Evolutionary conservation across 257 asterid species (phyloP), one percentile per base, ranked within the genome.

Genomic region (Nyctanthes arbortristis): DNA sequence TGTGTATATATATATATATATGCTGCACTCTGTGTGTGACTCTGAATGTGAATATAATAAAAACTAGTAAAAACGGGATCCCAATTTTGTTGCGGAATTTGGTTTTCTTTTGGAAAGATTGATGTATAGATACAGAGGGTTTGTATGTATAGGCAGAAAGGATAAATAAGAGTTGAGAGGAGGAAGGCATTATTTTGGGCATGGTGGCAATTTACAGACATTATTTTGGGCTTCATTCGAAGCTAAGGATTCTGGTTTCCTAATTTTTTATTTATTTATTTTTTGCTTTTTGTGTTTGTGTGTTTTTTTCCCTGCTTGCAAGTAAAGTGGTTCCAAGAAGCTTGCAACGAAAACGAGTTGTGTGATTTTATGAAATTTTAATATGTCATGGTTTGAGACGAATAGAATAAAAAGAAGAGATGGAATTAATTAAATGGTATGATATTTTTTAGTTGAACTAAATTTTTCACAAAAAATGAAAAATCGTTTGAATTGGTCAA

Each of bases 111-210:
- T n/a, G 35, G 20, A 58, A 49, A 40, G 69, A 61, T 64, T 11
- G 69, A 64, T 67, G 24, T 37, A 70, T 74, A 84, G 68, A 87
- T 81, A 81, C 78, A 79, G 65, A 24, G 10, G 14, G 32, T 31
- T 83, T 75, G 84, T 72, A 81, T 74, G 81, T 85, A 80, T 73
- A 71, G 69, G 60, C 28, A 29, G 78, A 61, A 47, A 13, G 24
- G 33, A 22, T 43, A 31, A 55, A 57, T 62, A 31, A 63, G 68
- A 13, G 16, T 25, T 31, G 70, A 75, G 76, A 64, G 36, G 75
- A 66, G 20, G 72, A 69, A 71, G 70, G 66, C 67, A 56, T 20
- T 73, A 68, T 67, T 47, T 49, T 57, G 30, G 49, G 72, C 45
- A 30, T 69, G 66, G 77, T 77, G 59, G 78, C 56, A 59, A 69